Evolutionary conservation across 208 protist species (phyloP), one percentile per base, ranked within the genome.

Genomic region (Vickermania ingenoplastis): DNA sequence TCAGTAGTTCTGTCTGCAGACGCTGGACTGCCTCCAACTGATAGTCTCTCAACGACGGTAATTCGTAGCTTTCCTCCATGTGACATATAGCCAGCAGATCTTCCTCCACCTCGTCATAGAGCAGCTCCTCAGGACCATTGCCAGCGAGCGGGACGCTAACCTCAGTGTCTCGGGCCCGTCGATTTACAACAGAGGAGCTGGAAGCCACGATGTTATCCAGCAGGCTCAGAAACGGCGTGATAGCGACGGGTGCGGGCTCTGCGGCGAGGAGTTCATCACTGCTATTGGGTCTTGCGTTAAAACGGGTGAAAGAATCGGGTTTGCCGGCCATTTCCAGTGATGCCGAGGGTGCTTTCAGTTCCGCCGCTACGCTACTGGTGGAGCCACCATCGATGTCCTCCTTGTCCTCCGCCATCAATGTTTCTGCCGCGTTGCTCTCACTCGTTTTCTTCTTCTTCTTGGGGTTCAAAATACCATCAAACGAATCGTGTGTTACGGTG

Each of bases 1-100:
- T 41, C 1, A 69, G 29, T 3, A 90, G 63, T 56, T 90, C 79
- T 4, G 45, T 41, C 23, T 41, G 41, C 5, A 84, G 72, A 1
- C 77, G 71, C 23, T 48, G n/a, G 2, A 86, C 69, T 4, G 83
- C 83, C 56, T 90, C 83, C 60, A 71, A 36, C 57, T 90, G 83
- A 59, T 90, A 90, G 0, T 76, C 74, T 28, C 83, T 75, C 48
- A 90, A 68, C 31, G 2, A 2, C 7, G 57, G 54, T 1, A 83
- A 36, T 21, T 4, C 27, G 59, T 77, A 88, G 22, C 55, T 59
- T n/a, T 73, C 72, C 17, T 54, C 58, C 41, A 63, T 53, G 13
- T 29, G 36, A 5, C 26, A 14, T n/a, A 22, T 3, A 21, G 17
- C 23, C 2, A n/a, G n/a, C 3, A 22, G 25, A 14, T 49, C 57